Base-by-base conservation (phyloP, 202 grass and related monocot species). In the Eragrostis tef region DNA sequence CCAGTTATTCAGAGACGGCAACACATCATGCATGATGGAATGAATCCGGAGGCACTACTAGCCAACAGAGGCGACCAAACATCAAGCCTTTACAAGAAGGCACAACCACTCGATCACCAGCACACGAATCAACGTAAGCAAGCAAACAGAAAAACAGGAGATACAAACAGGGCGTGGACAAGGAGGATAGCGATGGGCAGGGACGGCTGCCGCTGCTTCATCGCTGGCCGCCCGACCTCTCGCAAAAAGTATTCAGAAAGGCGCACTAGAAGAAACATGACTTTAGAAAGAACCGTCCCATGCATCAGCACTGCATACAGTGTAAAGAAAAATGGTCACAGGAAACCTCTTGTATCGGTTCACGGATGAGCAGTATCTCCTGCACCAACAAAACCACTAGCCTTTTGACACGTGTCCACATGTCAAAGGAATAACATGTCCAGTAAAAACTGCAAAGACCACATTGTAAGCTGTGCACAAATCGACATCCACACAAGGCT, bases 151-250 rank as follows among this genome's bases (percentile, higher is more conserved):
- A 50, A 61, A 49, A 51, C 0, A 51, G 8, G 45, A 70, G 53
- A 29, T 14, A 26, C 8, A 64, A 53, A n/a, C 24, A 9, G 16
- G 42, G 25, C 4, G 2, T 15, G 58, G 85, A 67, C 16, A 29
- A 9, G 36, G 67, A 67, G 36, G 34, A 84, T 46, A 64, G 71
- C 34, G 50, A 56, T 2, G 76, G 67, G 25, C 14, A 63, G 60
- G 80, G 81, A 42, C 87, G 78, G 87, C 83, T 9, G 83, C 87
- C 87, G 87, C 79, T 68, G 50, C 87, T 86, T 73, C 79, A 47
- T 68, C 73, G 60, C 73, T 86, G 87, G 87, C 87, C 83, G 76
- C 83, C 50, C 42, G 26, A 12, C 66, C 24, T 42, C 15, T 70
- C 54, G 29, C 13, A 47, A 69, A 78, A 65, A 29, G 0, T 50